These are phyloP conservation scores for Baudoinia panamericana DNA, from an alignment of 495 filamentous ascomycete genomes.

Conservation along the genomic window DNA sequence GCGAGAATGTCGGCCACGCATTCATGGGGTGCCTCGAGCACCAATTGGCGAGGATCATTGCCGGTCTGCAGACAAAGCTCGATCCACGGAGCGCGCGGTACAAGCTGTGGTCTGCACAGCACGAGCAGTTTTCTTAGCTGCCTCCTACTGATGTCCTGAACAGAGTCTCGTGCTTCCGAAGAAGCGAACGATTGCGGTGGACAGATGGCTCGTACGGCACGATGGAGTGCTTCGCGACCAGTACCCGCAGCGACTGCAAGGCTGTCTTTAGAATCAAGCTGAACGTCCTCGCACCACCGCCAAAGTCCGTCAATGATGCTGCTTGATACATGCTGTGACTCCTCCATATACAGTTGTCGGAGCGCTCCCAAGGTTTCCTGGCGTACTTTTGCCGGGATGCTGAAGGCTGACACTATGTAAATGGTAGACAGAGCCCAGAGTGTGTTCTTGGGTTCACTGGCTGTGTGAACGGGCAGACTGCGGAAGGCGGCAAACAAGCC, in stretches of 20 bases:
- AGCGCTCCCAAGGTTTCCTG: constrained; percentile 46
- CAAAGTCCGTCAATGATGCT: constrained; percentile 61
- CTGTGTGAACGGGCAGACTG: too few species aligned
- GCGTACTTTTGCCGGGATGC: constrained; percentile 43
- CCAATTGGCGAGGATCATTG: constrained; percentile 70
- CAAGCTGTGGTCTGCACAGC: constrained; percentile 61
- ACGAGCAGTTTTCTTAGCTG: constrained; percentile 48
- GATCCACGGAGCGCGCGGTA: constrained; percentile 77
- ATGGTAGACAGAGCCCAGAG: constrained; percentile 77
- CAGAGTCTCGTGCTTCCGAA: neutral
- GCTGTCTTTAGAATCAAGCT: constrained; percentile 61
- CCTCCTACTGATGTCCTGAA: constrained; percentile 34
- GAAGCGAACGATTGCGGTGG: constrained; percentile 22
- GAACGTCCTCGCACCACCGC: constrained; percentile 59
- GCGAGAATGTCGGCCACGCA: constrained; percentile 39
- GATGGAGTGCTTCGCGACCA: too few species aligned
- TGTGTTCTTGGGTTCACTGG: too few species aligned
- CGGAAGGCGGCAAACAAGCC: constrained; percentile 50
- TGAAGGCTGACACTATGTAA: constrained; percentile 53
- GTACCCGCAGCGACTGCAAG: constrained; percentile 56
- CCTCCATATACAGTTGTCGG: constrained; percentile 41
- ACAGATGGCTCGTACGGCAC: constrained; percentile 59
- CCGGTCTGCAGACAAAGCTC: constrained; percentile 63
- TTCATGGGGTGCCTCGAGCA: constrained; percentile 35
- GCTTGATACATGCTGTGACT: constrained; percentile 41